Evolutionary conservation across 768 basidiomycete species (phyloP).

Genomic region (Boletus reticuloceps): DNA sequence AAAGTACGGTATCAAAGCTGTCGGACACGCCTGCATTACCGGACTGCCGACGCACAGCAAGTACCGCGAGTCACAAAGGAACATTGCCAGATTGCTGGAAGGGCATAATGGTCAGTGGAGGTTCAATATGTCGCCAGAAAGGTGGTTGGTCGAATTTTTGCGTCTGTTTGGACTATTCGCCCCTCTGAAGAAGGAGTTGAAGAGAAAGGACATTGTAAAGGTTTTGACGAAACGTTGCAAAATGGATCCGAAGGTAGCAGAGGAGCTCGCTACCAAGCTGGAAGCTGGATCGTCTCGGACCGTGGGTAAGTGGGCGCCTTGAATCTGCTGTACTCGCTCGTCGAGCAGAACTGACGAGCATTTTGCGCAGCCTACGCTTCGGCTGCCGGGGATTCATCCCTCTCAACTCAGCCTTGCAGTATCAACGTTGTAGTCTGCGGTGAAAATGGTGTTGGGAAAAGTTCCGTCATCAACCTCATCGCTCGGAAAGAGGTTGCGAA

Average conservation of each 20-base stretch:
- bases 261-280: conserved; percentile 20
- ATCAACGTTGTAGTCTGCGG: no score
- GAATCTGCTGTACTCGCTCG: no score
- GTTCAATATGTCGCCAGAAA: conserved; percentile 27
- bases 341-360: no score
- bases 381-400: no score
- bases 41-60: conserved; percentile 28
- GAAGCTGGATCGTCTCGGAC: neutral
- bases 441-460: no score
- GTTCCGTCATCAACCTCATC: no score
- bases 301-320: no score
- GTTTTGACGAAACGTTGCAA: conserved; percentile 30
- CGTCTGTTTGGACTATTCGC: conserved; percentile 24
- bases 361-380: no score
- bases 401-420: no score
- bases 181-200: conserved; percentile 19
- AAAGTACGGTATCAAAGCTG: conserved; percentile 26
- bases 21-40: conserved; percentile 36
- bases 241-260: conserved; percentile 18
- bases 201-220: conserved; percentile 24
- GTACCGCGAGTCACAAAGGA: conserved; percentile 22
- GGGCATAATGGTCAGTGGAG: conserved; percentile 10
- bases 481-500: no score
- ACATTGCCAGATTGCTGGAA: conserved; percentile 16
- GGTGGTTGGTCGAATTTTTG: conserved; percentile 25